phyloP scores from a whole-genome alignment of 352 stramenopile species.

The Pythium guiyangense region DNA sequence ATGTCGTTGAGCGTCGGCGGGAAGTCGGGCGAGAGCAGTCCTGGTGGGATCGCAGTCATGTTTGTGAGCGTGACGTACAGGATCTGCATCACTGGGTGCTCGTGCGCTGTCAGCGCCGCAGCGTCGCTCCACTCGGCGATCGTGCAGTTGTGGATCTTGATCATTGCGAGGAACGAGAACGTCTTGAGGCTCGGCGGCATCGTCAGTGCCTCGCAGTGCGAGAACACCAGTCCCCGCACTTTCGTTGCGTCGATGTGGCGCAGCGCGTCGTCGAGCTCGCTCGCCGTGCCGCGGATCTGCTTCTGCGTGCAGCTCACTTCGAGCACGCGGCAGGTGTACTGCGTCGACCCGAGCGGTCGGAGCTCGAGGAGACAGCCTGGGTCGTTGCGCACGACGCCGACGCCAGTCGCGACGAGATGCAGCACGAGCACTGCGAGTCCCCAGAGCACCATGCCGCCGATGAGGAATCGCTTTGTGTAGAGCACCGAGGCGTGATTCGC shows the following conservation, averaged over 20 bases:
- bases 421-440: too few species aligned
- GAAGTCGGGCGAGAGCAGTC: too few species aligned
- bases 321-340: conserved; percentile 13
- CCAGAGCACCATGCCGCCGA: too few species aligned
- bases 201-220: conserved; percentile 13
- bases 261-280: conserved; percentile 3
- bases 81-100: too few species aligned
- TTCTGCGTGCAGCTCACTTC: conserved; percentile 18
- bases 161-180: background rate
- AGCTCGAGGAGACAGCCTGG: conserved; percentile 11
- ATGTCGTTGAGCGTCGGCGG: too few species aligned
- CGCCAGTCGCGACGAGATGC: background rate
- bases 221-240: conserved; percentile 11
- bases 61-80: too few species aligned
- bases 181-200: conserved; percentile 6
- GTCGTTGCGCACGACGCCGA: background rate
- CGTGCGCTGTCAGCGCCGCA: too few species aligned
- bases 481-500: background rate
- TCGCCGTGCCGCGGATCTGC: background rate
- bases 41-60: too few species aligned
- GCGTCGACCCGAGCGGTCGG: conserved; percentile 7
- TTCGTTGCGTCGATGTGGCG: background rate
- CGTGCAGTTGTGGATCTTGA: conserved; percentile 18
- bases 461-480: background rate
- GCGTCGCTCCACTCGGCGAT: too few species aligned